Conservation (phyloP, 768 basidiomycete species). For the Kwoniella heveanensis region DNA sequence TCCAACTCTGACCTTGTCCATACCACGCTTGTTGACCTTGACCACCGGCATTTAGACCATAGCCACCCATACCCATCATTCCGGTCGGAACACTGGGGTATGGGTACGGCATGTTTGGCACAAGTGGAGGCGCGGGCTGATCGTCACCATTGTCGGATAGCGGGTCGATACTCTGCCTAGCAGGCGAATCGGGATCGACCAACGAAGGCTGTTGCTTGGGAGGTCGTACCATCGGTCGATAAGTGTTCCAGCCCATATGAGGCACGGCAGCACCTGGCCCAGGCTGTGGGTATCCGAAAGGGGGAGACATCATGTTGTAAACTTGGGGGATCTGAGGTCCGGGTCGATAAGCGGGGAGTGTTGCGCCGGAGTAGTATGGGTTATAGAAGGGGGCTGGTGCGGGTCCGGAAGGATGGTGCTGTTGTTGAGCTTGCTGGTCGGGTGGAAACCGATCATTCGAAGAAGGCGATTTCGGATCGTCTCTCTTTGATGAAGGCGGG, state of each 20-base stretch:
- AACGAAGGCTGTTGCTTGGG: background rate
- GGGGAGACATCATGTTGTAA: constrained; percentile 15
- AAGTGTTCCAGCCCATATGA: constrained; percentile 1
- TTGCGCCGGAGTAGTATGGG: constrained; percentile 20
- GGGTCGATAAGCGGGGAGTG: constrained; percentile 14
- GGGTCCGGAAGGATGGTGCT: constrained; percentile 1
- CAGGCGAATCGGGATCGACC: constrained; percentile 9
- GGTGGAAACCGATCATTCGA: background rate
- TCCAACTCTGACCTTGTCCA: constrained; percentile 2
- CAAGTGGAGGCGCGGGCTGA: background rate
- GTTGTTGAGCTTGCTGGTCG: constrained; percentile 8
- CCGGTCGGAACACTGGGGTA: background rate
- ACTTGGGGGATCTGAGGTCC: constrained; percentile 11
- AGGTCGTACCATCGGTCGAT: background rate
- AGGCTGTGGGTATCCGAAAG: constrained; percentile 16
- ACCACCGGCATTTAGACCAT: background rate
- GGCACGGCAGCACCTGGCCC: background rate
- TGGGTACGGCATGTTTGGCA: background rate
- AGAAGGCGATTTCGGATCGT: constrained; percentile 6
- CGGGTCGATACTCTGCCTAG: constrained; percentile 16
- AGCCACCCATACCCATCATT: background rate
- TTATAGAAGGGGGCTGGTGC: constrained; percentile 3
- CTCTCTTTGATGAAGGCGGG: constrained; percentile 1
- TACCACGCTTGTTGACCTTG: background rate
- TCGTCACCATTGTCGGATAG: constrained; percentile 4